phyloP scores from a whole-genome alignment of 1,284 basidiomycete species.

The Microbotryomycetes sp. region DNA sequence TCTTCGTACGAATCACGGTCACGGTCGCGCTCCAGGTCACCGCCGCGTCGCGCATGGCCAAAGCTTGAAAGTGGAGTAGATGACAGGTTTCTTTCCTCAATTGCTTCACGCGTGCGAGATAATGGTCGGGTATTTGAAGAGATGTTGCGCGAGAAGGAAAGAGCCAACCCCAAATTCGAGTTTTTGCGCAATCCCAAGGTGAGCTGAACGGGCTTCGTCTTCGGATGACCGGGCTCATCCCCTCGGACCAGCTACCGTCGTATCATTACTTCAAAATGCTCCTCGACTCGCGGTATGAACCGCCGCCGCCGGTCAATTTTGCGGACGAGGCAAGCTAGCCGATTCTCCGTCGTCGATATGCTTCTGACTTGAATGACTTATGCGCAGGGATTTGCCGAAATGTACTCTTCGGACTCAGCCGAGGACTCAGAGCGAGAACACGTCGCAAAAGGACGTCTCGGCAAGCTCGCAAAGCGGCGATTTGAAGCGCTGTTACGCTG shows the following conservation, averaged over 20 bases:
- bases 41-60: constrained; percentile 36
- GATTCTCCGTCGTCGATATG: constrained; percentile 30
- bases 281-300: constrained; percentile 55
- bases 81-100: constrained; percentile 71
- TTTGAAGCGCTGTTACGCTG: constrained; percentile 85
- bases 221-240: too few relatives aligned
- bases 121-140: constrained; percentile 73
- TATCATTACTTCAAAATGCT: constrained; percentile 72
- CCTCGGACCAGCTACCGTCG: constrained; percentile 56
- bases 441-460: constrained; percentile 47
- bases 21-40: constrained; percentile 33
- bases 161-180: constrained; percentile 67
- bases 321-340: constrained; percentile 61
- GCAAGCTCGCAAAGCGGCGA: constrained; percentile 64
- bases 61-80: constrained; percentile 61
- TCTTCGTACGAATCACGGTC: constrained; percentile 18
- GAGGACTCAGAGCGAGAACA: constrained; percentile 84
- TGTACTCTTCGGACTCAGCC: constrained; percentile 89
- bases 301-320: constrained; percentile 58
- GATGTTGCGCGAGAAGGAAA: constrained; percentile 65
- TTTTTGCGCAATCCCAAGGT: constrained; percentile 68
- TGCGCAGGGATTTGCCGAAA: constrained; percentile 71
- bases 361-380: not conserved
- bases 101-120: constrained; percentile 72
- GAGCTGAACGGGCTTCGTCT: constrained; percentile 39